phyloP scores from a whole-genome alignment of 1,284 basidiomycete species.

The Boletus holoroseus region DNA sequence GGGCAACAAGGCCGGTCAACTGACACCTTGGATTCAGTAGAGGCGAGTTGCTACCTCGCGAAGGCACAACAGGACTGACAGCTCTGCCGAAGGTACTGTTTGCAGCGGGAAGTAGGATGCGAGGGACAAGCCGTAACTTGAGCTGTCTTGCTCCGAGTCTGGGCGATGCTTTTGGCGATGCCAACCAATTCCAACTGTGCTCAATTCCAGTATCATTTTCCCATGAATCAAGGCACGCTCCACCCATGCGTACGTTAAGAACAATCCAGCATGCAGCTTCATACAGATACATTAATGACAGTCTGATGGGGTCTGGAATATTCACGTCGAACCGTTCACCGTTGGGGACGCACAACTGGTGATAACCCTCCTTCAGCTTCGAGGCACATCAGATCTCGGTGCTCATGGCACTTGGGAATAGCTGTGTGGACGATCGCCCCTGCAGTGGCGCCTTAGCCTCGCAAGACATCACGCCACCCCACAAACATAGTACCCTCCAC shows the following conservation, averaged over 20 bases:
- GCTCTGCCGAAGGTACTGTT: neutral
- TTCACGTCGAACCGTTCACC: no score
- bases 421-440: neutral
- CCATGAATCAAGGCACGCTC: constrained; percentile 8
- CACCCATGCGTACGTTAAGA: neutral
- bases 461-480: neutral
- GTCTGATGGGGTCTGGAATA: no score
- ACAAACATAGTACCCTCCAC: neutral
- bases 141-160: constrained; percentile 3
- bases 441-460: neutral
- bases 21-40: neutral
- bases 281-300: no score
- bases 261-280: neutral
- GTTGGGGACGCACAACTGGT: no score
- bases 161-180: constrained; percentile 22
- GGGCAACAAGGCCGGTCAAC: constrained; percentile 6
- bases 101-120: neutral
- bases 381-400: neutral
- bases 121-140: constrained; percentile 7
- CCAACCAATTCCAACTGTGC: constrained; percentile 14
- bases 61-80: neutral
- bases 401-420: neutral
- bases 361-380: no score
- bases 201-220: constrained; percentile 24
- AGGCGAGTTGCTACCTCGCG: neutral